A percentile compares a stretch with the other conserved stretches of the same genome.
phyloP scores from a whole-genome alignment of 1,284 basidiomycete species.

The Kwoniella shivajii region DNA sequence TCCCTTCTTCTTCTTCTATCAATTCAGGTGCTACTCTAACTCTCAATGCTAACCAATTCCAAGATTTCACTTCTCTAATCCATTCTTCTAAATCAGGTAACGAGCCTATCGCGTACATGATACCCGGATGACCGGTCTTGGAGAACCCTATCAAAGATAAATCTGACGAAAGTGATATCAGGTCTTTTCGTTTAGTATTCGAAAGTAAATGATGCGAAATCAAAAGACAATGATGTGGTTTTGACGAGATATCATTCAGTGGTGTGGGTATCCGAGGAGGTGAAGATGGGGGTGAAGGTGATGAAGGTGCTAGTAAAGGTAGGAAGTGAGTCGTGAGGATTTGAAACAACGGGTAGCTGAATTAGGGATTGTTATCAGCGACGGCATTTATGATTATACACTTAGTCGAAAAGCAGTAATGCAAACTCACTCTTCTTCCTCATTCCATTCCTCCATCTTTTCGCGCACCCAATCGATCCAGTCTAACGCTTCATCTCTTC shows the following conservation, averaged over 20 bases:
- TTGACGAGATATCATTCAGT: slow-evolving; percentile 2
- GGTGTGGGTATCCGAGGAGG: background rate
- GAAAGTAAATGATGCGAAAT: slow-evolving; percentile 74
- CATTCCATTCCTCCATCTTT: slow-evolving; percentile 55
- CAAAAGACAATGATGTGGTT: slow-evolving; percentile 63
- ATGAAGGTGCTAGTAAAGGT: slow-evolving; percentile 57
- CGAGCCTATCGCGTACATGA: slow-evolving; percentile 68
- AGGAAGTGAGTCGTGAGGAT: slow-evolving; percentile 63
- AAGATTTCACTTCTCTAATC: slow-evolving; percentile 66
- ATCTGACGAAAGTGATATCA: slow-evolving; percentile 64
- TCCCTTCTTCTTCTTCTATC: slow-evolving; percentile 17
- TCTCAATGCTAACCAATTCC: slow-evolving; percentile 74
- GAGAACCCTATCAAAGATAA: slow-evolving; percentile 66
- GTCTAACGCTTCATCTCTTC: slow-evolving; percentile 53
- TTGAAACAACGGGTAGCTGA: slow-evolving; percentile 66
- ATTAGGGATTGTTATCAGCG: too few species aligned
- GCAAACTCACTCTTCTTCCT: slow-evolving; percentile 60
- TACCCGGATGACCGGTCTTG: slow-evolving; percentile 71
- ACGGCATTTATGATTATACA: too few species aligned
- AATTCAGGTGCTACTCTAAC: slow-evolving; percentile 58
- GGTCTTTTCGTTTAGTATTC: slow-evolving; percentile 65
- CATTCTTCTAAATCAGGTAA: slow-evolving; percentile 64
- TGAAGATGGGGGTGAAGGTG: background rate
- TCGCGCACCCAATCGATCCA: slow-evolving; percentile 60
- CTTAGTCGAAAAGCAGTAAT: too few species aligned